Evolutionary conservation across 2,329 filamentous ascomycete species (phyloP).

Genomic region (Chaetomium olivaceum): DNA sequence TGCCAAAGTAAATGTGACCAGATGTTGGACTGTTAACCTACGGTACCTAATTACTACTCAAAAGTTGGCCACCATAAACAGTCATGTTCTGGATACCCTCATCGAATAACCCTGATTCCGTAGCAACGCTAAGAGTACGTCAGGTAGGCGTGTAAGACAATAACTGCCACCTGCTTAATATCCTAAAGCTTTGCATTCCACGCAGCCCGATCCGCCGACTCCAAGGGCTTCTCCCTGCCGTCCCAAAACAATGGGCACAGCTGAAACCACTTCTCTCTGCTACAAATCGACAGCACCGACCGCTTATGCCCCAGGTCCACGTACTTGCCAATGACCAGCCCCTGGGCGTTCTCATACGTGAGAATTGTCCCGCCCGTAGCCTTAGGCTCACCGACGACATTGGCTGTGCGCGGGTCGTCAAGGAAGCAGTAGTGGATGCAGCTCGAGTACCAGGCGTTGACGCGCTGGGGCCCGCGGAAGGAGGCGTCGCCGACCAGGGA

Average conservation of each 20-base stretch:
- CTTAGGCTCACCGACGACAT: slow-evolving; percentile 68
- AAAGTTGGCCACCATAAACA: too few relatives aligned
- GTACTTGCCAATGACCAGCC: slow-evolving; percentile 69
- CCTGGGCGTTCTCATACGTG: slow-evolving; percentile 71
- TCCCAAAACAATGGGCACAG: slow-evolving; percentile 59
- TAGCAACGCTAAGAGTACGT: too few relatives aligned
- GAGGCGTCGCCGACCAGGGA: slow-evolving; percentile 58
- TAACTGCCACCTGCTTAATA: not conserved
- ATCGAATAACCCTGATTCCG: too few relatives aligned
- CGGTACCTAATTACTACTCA: too few relatives aligned
- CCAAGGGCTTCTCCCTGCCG: slow-evolving; percentile 45
- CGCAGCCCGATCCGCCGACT: slow-evolving; percentile 47
- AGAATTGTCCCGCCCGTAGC: slow-evolving; percentile 67
- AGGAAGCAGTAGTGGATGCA: slow-evolving; percentile 63
- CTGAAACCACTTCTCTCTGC: slow-evolving; percentile 68
- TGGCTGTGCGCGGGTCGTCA: slow-evolving; percentile 58
- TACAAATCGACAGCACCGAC: slow-evolving; percentile 64
- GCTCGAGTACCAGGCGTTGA: slow-evolving; percentile 61
- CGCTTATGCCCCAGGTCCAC: slow-evolving; percentile 72
- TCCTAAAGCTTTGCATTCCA: slow-evolving; percentile 49
- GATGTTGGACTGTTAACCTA: too few relatives aligned
- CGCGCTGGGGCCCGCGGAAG: slow-evolving; percentile 60
- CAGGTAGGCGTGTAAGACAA: too few relatives aligned
- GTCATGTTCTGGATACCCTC: too few relatives aligned
- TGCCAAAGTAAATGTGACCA: too few relatives aligned